Conservation (phyloP, 495 filamentous ascomycete species). For the Letharia lupina region DNA sequence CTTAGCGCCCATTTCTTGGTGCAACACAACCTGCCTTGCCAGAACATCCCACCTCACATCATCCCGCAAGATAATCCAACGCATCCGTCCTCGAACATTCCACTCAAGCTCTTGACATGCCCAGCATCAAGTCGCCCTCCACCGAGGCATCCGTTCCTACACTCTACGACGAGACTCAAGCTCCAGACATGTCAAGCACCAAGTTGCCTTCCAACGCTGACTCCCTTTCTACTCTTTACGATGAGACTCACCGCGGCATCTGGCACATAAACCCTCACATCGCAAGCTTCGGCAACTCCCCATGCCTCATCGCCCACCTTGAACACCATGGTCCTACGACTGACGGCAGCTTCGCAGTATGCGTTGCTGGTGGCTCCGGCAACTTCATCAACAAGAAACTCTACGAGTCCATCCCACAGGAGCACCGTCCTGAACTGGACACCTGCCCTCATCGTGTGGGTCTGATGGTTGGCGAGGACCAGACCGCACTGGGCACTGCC, state of each 20-base stretch:
- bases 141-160: not conserved
- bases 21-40: too few species aligned
- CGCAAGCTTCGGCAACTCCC: not conserved
- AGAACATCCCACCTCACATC: too few species aligned
- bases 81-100: not conserved
- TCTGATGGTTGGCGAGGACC: not conserved
- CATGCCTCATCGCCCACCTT: not conserved
- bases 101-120: not conserved
- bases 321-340: not conserved
- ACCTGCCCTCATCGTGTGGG: not conserved
- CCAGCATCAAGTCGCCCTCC: not conserved
- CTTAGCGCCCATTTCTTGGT: too few species aligned
- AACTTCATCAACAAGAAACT: constrained; percentile 1
- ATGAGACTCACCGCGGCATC: not conserved
- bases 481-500: not conserved
- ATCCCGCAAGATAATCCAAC: too few species aligned
- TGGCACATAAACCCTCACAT: not conserved
- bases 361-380: not conserved
- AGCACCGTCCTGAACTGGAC: not conserved
- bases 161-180: not conserved
- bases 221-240: not conserved
- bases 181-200: not conserved
- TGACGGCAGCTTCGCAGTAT: not conserved
- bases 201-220: too few species aligned
- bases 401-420: not conserved